Evolutionary conservation across 192 early-diverging fungal species (phyloP).

Genomic region (Backusella australiensis): DNA sequence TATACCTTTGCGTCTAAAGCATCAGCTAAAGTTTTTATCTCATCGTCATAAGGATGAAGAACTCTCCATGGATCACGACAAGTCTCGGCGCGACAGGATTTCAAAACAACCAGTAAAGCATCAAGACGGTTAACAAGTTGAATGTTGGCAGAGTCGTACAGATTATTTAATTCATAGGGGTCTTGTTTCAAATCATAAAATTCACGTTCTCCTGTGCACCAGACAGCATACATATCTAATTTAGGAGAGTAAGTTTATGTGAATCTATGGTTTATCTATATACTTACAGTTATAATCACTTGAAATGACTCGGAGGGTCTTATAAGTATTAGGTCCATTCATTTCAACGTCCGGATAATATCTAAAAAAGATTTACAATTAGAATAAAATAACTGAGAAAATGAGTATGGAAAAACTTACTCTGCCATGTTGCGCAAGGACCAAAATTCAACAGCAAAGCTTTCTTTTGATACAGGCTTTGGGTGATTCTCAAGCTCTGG

Average conservation of each 20-base stretch:
- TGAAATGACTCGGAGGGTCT: conserved; percentile 51
- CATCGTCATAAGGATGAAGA: conserved; percentile 38
- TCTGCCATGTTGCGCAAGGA: conserved; percentile 9
- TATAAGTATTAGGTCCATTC: conserved; percentile 46
- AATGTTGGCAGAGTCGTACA: conserved; percentile 36
- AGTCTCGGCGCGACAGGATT: conserved; percentile 48
- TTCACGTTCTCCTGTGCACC: conserved; percentile 58
- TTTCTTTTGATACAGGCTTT: conserved; percentile 47
- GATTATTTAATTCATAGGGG: conserved; percentile 56
- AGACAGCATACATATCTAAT: conserved; percentile 47
- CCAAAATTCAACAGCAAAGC: conserved; percentile 56
- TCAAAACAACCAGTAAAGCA: conserved; percentile 49
- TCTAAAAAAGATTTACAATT: conserved; percentile 3
- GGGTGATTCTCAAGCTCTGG: conserved; percentile 35
- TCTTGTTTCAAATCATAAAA: conserved; percentile 54
- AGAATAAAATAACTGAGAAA: neutral
- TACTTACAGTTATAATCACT: conserved; percentile 42
- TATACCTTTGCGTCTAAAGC: conserved; percentile 13
- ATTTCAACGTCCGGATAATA: conserved; percentile 24
- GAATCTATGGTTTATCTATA: too few species aligned
- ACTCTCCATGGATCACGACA: conserved; percentile 59
- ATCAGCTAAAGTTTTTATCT: conserved; percentile 16
- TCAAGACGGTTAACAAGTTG: conserved; percentile 54
- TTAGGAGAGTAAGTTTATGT: neutral
- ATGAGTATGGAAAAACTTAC: neutral